These are phyloP conservation scores for Paecilomyces sp. DNA, from an alignment of 2,329 filamentous ascomycete species.

Conservation along the genomic window DNA sequence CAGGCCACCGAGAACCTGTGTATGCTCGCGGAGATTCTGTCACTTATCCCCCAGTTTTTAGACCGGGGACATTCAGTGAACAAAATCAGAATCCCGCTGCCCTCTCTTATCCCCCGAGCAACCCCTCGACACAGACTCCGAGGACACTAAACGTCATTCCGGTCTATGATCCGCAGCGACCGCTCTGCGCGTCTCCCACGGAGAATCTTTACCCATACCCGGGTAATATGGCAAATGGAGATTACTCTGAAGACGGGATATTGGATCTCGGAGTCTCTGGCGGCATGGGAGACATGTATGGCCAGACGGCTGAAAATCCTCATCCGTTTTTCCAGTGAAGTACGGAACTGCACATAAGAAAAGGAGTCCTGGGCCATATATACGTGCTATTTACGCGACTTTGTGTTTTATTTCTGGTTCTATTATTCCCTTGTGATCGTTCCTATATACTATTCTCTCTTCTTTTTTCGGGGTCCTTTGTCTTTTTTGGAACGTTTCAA, in stretches of 20 bases:
- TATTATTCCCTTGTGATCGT: background rate
- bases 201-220: constrained; percentile 8
- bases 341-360: background rate
- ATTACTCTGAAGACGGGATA: background rate
- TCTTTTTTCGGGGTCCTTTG: background rate
- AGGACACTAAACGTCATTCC: constrained; percentile 13
- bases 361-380: background rate
- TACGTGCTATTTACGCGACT: background rate
- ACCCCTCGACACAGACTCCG: constrained; percentile 7
- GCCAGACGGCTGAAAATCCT: background rate
- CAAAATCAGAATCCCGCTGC: background rate
- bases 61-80: background rate
- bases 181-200: constrained; percentile 18
- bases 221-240: background rate
- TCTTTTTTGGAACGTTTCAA: background rate
- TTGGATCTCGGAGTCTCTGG: background rate
- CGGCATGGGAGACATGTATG: background rate
- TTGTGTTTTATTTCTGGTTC: background rate
- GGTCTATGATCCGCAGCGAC: constrained; percentile 13
- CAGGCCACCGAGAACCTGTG: background rate
- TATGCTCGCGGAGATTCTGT: constrained; percentile 8
- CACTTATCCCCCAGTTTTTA: constrained; percentile 14
- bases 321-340: background rate
- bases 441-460: background rate
- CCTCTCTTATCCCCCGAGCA: constrained; percentile 3